These are phyloP conservation scores for Prunella vulgaris DNA, from an alignment of 257 asterid genomes.

Conservation along the genomic window DNA sequence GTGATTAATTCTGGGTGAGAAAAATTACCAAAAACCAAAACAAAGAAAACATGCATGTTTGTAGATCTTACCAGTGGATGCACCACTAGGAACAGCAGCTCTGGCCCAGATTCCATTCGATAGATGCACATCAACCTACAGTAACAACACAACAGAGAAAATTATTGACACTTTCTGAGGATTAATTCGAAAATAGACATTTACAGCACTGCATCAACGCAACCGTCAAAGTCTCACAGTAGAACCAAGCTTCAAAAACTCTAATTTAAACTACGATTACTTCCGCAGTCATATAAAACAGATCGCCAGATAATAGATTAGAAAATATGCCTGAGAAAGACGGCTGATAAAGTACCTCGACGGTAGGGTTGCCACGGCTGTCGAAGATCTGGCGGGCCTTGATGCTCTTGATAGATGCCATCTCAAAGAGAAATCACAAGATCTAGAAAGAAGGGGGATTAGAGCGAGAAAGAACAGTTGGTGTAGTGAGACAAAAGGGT, in stretches of 20 bases:
- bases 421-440: conserved; percentile 18
- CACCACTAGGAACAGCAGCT: conserved; percentile 97
- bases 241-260: background rate
- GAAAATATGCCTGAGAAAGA: background rate
- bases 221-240: background rate
- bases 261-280: background rate
- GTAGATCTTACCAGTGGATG: conserved; percentile 75
- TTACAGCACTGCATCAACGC: background rate
- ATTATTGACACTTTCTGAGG: background rate
- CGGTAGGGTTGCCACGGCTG: conserved; percentile 96
- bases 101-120: conserved; percentile 58
- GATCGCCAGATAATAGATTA: background rate
- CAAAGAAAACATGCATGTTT: background rate
- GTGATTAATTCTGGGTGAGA: background rate
- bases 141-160: background rate
- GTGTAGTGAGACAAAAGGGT: background rate
- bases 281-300: background rate
- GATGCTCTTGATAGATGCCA: conserved; percentile 72
- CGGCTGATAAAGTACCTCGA: conserved; percentile 53
- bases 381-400: conserved; percentile 97
- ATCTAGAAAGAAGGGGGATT: conserved; percentile 7
- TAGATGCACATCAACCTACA: conserved; percentile 64
- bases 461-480: background rate
- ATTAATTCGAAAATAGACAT: background rate
- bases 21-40: background rate